A percentile compares a stretch with the other conserved stretches of the same genome.
These are phyloP conservation scores for Populus davidiana DNA, from an alignment of 345 rosid genomes.

Conservation along the genomic window DNA sequence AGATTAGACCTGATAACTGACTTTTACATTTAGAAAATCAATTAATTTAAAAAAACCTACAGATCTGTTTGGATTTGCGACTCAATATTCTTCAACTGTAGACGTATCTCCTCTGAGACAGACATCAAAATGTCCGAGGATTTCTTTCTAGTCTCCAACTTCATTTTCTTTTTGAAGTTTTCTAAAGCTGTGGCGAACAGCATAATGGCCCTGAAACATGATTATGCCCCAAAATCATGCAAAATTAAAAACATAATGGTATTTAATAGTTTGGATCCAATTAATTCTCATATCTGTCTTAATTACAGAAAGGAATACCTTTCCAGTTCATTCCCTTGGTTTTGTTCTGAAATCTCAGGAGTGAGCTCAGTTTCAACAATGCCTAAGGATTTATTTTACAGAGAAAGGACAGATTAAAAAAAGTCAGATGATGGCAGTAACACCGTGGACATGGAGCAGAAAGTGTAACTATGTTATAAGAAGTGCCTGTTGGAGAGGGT, in stretches of 20 bases:
- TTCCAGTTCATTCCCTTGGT: slow-evolving; percentile 60
- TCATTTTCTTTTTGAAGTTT: slow-evolving; percentile 65
- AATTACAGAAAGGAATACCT: slow-evolving; percentile 47
- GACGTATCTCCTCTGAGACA: slow-evolving; percentile 59
- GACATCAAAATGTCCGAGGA: slow-evolving; percentile 72
- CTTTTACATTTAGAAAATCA: slow-evolving; percentile 15
- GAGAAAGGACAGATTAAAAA: slow-evolving; percentile 4
- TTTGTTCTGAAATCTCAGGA: slow-evolving; percentile 45
- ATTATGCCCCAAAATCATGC: slow-evolving; percentile 27
- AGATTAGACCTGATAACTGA: slow-evolving; percentile 20
- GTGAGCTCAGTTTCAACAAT: slow-evolving; percentile 42
- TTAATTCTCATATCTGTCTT: not conserved
- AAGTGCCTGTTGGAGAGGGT: slow-evolving; percentile 53
- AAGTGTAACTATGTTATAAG: slow-evolving; percentile 16
- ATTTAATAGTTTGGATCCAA: not conserved
- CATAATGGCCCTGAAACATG: slow-evolving; percentile 59
- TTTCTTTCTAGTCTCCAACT: slow-evolving; percentile 57
- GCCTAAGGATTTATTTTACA: slow-evolving; percentile 33
- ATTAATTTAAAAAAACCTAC: slow-evolving; percentile 42
- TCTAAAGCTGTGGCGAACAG: slow-evolving; percentile 63
- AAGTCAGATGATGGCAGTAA: not conserved
- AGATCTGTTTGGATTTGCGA: slow-evolving; percentile 66
- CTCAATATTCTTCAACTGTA: slow-evolving; percentile 58
- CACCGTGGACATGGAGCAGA: slow-evolving; percentile 3
- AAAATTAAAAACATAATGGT: slow-evolving; percentile 12